Percentiles rank a stretch among this genome's conserved stretches.
phyloP scores from a whole-genome alignment of 1,139 yeast species.

The Kluyveromyces sp. region DNA sequence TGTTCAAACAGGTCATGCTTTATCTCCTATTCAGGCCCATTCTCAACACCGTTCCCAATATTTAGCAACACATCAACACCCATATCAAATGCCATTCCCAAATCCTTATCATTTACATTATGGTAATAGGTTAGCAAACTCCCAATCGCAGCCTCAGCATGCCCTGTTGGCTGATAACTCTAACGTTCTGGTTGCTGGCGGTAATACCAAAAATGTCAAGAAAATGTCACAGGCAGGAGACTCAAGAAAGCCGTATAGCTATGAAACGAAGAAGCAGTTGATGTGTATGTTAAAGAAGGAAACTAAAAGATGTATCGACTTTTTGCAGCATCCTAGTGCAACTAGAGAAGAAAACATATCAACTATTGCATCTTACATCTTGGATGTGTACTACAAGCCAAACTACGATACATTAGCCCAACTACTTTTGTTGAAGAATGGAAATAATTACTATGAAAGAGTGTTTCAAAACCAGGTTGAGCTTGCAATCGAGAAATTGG shows the following conservation, averaged over 20 bases:
- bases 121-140: not conserved
- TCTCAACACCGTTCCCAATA: not conserved
- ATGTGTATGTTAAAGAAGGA: constrained; percentile 22
- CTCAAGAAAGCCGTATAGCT: constrained; percentile 3
- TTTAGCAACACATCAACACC: not conserved
- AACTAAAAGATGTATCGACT: constrained; percentile 30
- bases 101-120: not conserved
- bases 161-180: not conserved
- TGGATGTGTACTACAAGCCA: constrained; percentile 32
- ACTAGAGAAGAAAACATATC: constrained; percentile 29
- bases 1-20: not conserved
- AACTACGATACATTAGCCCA: constrained; percentile 23
- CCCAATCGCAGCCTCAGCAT: not conserved
- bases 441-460: constrained; percentile 22
- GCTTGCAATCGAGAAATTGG: constrained; percentile 32
- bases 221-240: not conserved
- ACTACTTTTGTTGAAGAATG: constrained; percentile 25
- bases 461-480: constrained; percentile 29
- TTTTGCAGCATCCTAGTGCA: constrained; percentile 30
- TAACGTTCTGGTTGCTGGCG: not conserved
- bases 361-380: constrained; percentile 31
- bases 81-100: not conserved
- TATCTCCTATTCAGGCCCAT: not conserved
- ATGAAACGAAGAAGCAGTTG: constrained; percentile 6
- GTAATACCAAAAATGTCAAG: not conserved